Percentiles rank a stretch among this genome's conserved stretches.
Evolutionary conservation across 129 eudicot species (phyloP).

Genomic region (Flaveria bidentis): DNA sequence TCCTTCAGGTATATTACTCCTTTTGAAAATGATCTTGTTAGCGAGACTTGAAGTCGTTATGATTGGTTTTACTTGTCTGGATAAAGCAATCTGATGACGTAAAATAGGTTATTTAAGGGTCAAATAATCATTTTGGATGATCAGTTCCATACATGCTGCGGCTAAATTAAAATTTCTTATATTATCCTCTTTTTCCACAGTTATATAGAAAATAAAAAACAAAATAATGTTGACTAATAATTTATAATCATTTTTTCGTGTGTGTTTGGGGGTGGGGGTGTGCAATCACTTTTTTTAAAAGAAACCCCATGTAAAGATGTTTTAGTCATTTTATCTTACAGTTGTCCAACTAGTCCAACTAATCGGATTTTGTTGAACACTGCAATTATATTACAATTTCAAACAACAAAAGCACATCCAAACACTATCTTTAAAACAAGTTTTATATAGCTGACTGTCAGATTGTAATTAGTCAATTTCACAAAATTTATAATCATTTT

Average conservation of each 20-base stretch:
- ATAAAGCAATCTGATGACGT: neutral
- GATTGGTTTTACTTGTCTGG: neutral
- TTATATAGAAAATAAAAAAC: too few relatives aligned
- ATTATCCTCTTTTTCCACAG: too few relatives aligned
- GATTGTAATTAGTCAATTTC: neutral
- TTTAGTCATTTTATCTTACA: neutral
- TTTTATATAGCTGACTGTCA: neutral
- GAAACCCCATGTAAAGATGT: neutral
- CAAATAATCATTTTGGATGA: neutral
- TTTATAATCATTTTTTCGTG: neutral
- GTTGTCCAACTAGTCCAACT: neutral
- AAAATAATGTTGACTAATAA: too few relatives aligned
- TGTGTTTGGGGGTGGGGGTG: too few relatives aligned
- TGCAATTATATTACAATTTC: neutral
- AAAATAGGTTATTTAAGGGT: neutral
- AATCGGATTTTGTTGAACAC: neutral
- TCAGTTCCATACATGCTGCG: neutral
- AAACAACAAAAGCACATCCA: slow-evolving; percentile 7
- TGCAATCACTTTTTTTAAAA: neutral
- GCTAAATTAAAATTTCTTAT: neutral
- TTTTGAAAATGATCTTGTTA: neutral
- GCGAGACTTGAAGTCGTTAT: neutral
- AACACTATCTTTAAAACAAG: neutral
- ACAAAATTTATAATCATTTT: neutral
- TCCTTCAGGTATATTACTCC: slow-evolving; percentile 59